Conservation (phyloP, 192 early-diverging fungal species). For the Coemansia sp. region DNA sequence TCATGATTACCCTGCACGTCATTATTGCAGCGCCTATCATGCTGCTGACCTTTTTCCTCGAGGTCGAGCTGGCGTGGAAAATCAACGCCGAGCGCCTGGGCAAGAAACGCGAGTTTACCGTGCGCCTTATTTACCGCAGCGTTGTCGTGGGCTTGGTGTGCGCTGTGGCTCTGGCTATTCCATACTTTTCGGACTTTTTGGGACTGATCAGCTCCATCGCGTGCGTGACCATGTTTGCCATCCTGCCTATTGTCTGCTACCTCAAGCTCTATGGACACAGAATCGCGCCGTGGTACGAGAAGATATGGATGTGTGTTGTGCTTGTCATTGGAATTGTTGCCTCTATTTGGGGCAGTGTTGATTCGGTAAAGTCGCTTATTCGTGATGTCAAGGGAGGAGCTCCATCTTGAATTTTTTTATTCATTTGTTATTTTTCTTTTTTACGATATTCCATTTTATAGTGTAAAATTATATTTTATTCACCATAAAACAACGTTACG, state of each 20-base stretch:
- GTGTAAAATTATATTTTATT: neutral
- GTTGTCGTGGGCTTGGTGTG: slow-evolving; percentile 56
- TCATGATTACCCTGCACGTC: slow-evolving; percentile 74
- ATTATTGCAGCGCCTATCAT: slow-evolving; percentile 75
- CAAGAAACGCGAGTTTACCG: slow-evolving; percentile 49
- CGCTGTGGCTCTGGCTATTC: slow-evolving; percentile 62
- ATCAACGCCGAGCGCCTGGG: slow-evolving; percentile 46
- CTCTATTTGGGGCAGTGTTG: slow-evolving; percentile 62
- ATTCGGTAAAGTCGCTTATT: slow-evolving; percentile 61
- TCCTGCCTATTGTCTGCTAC: slow-evolving; percentile 73
- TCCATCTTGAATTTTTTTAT: neutral
- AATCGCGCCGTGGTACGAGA: slow-evolving; percentile 34
- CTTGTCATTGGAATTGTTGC: slow-evolving; percentile 56
- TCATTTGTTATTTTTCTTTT: neutral
- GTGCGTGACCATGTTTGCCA: slow-evolving; percentile 65
- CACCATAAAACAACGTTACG: neutral
- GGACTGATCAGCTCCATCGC: slow-evolving; percentile 71
- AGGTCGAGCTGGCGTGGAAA: slow-evolving; percentile 59
- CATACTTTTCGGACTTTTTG: slow-evolving; percentile 76
- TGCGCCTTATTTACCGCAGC: slow-evolving; percentile 56
- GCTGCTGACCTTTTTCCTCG: slow-evolving; percentile 66
- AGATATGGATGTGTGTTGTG: slow-evolving; percentile 54
- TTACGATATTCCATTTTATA: neutral
- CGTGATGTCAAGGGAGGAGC: slow-evolving; percentile 38
- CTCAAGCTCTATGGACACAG: slow-evolving; percentile 63